Evolutionary conservation across 2,329 filamentous ascomycete species (phyloP).

Genomic region (Paramyrothecium sp.): DNA sequence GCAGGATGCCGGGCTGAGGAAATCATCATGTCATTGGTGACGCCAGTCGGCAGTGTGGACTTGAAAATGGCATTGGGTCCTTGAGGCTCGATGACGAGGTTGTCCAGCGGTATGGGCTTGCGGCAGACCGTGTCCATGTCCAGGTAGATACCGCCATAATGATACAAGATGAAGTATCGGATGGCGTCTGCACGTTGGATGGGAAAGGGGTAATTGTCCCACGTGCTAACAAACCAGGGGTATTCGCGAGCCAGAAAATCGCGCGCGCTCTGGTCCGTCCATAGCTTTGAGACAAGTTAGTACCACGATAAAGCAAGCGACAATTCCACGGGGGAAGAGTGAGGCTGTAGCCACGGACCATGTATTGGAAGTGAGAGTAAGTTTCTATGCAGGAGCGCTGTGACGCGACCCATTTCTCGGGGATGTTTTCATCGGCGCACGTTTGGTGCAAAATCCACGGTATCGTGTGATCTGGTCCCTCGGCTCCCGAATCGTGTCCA

Average conservation of each 20-base stretch:
- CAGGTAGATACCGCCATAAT: conserved; percentile 73
- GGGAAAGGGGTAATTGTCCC: conserved; percentile 66
- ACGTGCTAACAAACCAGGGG: conserved; percentile 70
- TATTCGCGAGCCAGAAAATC: conserved; percentile 70
- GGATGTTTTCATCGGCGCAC: too few species aligned
- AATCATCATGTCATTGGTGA: conserved; percentile 81
- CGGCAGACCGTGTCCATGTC: conserved; percentile 43
- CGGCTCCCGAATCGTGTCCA: too few species aligned
- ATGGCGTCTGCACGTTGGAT: conserved; percentile 73
- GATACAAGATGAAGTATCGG: conserved; percentile 70
- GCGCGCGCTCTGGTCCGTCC: conserved; percentile 66
- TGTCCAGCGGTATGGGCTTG: conserved; percentile 21
- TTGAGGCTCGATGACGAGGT: conserved; percentile 19
- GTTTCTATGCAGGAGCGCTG: too few species aligned
- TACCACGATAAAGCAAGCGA: too few species aligned
- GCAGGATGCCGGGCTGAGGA: conserved; percentile 71
- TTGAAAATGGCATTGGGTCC: conserved; percentile 26
- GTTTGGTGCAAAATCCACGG: too few species aligned
- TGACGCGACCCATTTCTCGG: too few species aligned
- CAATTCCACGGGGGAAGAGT: too few species aligned
- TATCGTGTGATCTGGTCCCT: too few species aligned
- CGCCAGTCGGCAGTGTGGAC: conserved; percentile 69
- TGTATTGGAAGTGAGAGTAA: too few species aligned
- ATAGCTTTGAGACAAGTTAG: conserved; percentile 47
- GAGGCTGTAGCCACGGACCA: too few species aligned